Evolutionary conservation across 805 yeast species (phyloP).

Genomic region (Saccharomycopsis schoenii): DNA sequence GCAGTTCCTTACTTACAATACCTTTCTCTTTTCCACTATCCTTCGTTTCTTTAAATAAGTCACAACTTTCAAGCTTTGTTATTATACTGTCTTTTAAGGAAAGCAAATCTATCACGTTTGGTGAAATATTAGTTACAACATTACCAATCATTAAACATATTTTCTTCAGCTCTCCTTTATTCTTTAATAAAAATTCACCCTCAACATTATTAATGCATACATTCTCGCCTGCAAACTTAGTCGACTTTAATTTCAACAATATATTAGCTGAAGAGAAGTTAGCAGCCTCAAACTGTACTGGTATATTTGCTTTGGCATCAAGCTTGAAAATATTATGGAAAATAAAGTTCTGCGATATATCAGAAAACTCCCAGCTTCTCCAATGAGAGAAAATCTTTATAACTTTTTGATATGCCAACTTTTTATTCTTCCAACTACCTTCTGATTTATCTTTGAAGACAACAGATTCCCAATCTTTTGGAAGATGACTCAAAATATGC

Average conservation of each 20-base stretch:
- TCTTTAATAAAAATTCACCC: not conserved
- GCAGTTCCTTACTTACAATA: not conserved
- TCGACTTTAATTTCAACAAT: not conserved
- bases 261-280: not conserved
- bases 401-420: conserved; percentile 44
- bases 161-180: not conserved
- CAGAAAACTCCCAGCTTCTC: conserved; percentile 87
- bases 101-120: not conserved
- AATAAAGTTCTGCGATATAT: conserved; percentile 46
- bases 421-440: conserved; percentile 30
- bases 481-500: conserved; percentile 55
- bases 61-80: not conserved
- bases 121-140: not conserved
- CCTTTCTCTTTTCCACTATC: not conserved
- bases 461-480: conserved; percentile 37
- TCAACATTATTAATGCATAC: not conserved
- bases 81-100: not conserved
- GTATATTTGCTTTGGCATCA: not conserved
- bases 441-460: conserved; percentile 27
- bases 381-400: conserved; percentile 56
- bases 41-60: not conserved
- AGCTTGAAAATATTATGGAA: conserved; percentile 38
- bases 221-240: not conserved
- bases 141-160: not conserved
- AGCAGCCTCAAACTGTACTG: not conserved